Base-by-base conservation (phyloP, 495 filamentous ascomycete species). In the Cudoniella acicularis region DNA sequence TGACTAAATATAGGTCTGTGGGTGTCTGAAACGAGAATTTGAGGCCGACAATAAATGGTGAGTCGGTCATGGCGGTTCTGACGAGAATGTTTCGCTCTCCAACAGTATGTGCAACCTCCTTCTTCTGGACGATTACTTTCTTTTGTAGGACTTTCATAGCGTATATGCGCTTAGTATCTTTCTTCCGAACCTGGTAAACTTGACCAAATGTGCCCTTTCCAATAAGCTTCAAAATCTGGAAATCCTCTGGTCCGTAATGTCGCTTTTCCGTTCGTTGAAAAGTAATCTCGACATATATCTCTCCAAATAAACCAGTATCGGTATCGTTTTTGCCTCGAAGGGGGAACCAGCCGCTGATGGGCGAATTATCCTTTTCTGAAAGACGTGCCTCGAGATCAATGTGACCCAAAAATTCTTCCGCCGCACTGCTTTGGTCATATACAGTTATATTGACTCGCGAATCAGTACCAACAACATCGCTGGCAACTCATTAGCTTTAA, bases 101-200 rank as follows among this genome's bases (percentile, higher is more conserved):
- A 16, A 98, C 82, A 1, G 94, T 98, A 72, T 98, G 94, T 17
- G 92, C 90, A 45, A 98, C 90, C 73, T 98, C 94, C 73, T 98
- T 98, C 82, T 98, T 98, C 73, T 98, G 94, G 16, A 98, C 94
- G 56, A 98, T 98, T 51, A 98, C 94, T 78, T 98, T 98, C 80
- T 98, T 98, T 10, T 93, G 96, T 20, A 98, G 77, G 1, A 98
- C 92, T 70, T 98, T 98, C 94, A 98, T 98, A 42, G 94, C 94
- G 64, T 98, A 98, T 56, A 98, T 96, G 18, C 95, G 85, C 63
- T 86, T 83, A 1, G 94, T 97, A 69, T 98, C 94, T 78, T 90
- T 94, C 80, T 98, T 98, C 63, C 91, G 89, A n/a, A 98, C 94
- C 66, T 98, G 94, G 65, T 97, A 99, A 2, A 99, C 94, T 72